Evolutionary conservation across 768 basidiomycete genomes (phyloP), one percentile per base, ranked within the genome.

Genomic region (Infundibulicybe gibba): DNA sequence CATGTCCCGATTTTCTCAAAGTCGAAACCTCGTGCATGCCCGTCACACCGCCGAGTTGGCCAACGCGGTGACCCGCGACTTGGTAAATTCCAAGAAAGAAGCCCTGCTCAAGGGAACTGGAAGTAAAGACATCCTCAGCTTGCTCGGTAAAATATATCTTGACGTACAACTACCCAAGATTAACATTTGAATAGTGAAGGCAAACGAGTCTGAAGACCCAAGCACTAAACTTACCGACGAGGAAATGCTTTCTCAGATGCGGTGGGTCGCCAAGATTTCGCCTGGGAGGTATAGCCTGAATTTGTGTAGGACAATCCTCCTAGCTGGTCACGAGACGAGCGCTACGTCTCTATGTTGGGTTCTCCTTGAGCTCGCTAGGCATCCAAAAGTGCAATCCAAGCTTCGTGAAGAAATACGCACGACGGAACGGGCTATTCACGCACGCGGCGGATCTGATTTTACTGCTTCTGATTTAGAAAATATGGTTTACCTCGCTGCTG

Each of bases 291-390:
- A 37, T 32, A 12, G 11, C 13, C 31, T 31, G 42, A 19, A 16
- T 21, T 39, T 32, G 3, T 16, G 32, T 47, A 76, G 74, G 14
- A 75, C 72, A 17, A 70, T 77, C 10, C 53, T 76, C 10, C 52
- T 78, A 10, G 74, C 74, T 34, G 75, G 74, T 1, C 77, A 86
- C 57, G 85, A 84, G 58, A 85, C 83, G 3, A 81, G 77, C 42
- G 74, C 84, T 3, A 79, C 72, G 32, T 70, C 75, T 2, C 44
- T 84, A 25, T 70, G 72, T 45, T 90, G 84, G 83, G 71, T 77
- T 6, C 62, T 90, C 6, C 67, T 83, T 45, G 80, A 83, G 53
- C 70, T 92, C 3, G 75, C 83, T 3, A 73, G 68, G 34, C 64
- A 81, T 50, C 81, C 76, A 0, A 67, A 79, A 15, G 61, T 80